Base-by-base conservation (phyloP, 2,329 filamentous ascomycete genomes). In the Cryphonectria naterciae region DNA sequence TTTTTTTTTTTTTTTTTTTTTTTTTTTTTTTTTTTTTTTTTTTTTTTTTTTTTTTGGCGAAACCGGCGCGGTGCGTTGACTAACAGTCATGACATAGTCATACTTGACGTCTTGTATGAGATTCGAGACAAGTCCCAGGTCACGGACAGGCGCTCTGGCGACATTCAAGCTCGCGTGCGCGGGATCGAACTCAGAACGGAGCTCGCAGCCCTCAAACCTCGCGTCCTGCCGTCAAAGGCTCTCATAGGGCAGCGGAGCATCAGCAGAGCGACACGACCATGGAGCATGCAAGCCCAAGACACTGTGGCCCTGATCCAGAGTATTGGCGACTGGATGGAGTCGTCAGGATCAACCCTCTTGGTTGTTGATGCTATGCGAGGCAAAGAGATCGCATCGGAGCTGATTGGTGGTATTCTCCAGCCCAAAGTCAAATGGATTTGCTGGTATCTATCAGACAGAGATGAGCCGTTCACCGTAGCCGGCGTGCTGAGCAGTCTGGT, bases 231-330 rank as follows among this genome's bases (percentile, higher is more conserved):
- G 4, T 10, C 25, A 46, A 49, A 66, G 25, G 32, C 43, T 19
- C 64, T 64, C 5, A 54, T 54, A 17, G 32, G 32, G 25, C 32
- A 66, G 32, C 25, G 46, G 19, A 52, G 41, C 43, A 13, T 52
- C 46, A 32, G 28, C 41, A 66, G 64, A 54, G 64, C 64, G 10
- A 49, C 1, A 4, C 64, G 49, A 4, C 64, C 64, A 25, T 66
- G 64, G 64, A n/a, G 46, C 19, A 66, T 66, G 64, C 64, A 66
- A 43, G 35, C 10, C 10, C 64, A 37, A 32, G 64, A 66, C 32
- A 35, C 37, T 25, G 43, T 66, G 5, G 39, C 22, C 32, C 43
- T 66, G 41, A 22, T 54, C 43, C 17, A 66, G 64, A 37, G 41
- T 37, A 22, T 66, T 52, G 32, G 41, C 25, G 64, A 66, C 25